Evolutionary conservation across 108 stramenopile genomes (phyloP), one percentile per base, ranked within the genome.

Genomic region (Cylindrotheca closterium): DNA sequence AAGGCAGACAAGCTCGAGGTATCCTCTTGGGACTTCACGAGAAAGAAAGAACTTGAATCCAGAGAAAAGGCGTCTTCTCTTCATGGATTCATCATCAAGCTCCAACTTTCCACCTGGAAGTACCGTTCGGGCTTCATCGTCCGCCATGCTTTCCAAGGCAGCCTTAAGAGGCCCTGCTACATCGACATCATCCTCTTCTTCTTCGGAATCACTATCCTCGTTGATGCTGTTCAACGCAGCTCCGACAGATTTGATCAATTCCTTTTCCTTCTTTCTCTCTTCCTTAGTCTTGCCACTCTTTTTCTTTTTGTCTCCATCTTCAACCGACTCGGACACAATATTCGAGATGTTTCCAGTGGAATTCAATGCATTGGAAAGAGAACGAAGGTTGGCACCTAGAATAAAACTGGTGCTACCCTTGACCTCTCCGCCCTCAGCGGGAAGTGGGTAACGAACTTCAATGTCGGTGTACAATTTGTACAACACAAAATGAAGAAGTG

Each of bases 381-480:
- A 69, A 7, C 61, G 70, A 49, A 94, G 66, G 47, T 89, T 87
- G 3, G 84, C 78, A 5, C 83, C 80, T 42, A 94, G 74, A 46
- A 88, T 82, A 29, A 77, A 74, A 54, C 82, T 87, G 10, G 82
- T 86, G 31, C 67, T 77, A 45, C 83, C 83, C 31, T 55, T 71
- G 7, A 68, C 67, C 50, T 83, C 86, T 33, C 82, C 85, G 28
- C 66, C 33, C 58, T 65, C 65, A 51, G 68, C 62, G 12, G 84
- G 77, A 21, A 96, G 79, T 8, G 98, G 98, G 71, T 95, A 98
- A 10, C 83, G 71, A 3, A 98, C 79, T 30, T 95, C 97, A 27
- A 93, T 49, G 31, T 85, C 89, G 47, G 71, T 81, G 74, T 96
- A 99, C 7, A 99, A 75, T 71, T 98, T 98, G 89, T 79, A 99